Percentiles rank a stretch among this genome's conserved stretches.
These are phyloP conservation scores for Phaeosphaeriaceae sp. DNA, from an alignment of 2,329 filamentous ascomycete species.

Conservation along the genomic window DNA sequence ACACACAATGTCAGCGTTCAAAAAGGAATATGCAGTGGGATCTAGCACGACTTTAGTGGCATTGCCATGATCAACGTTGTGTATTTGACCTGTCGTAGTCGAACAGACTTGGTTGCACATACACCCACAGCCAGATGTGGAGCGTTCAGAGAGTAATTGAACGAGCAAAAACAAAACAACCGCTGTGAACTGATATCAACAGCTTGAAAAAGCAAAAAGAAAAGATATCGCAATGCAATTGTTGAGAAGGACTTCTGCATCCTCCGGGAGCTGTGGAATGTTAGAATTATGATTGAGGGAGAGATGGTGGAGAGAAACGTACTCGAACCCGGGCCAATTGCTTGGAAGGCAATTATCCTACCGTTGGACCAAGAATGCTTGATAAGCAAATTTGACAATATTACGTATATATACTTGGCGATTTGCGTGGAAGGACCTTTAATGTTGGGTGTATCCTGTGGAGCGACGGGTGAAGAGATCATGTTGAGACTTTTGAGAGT, in stretches of 20 bases:
- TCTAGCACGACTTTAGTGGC: neutral
- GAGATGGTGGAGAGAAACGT: neutral
- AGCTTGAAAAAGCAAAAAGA: neutral
- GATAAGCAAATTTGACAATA: neutral
- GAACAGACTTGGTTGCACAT: too few relatives aligned
- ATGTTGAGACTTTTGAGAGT: too few relatives aligned
- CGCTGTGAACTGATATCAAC: too few relatives aligned
- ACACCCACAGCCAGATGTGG: too few relatives aligned
- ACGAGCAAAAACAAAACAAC: neutral
- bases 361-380: conserved; percentile 20
- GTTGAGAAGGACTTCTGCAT: conserved; percentile 19
- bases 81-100: too few relatives aligned
- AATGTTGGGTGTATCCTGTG: too few relatives aligned
- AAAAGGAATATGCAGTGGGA: neutral
- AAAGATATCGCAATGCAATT: conserved; percentile 7
- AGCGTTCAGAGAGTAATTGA: too few relatives aligned
- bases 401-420: neutral
- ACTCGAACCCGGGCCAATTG: conserved; percentile 28
- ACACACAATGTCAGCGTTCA: neutral
- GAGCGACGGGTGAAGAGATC: too few relatives aligned
- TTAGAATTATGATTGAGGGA: neutral
- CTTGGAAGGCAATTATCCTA: conserved; percentile 33
- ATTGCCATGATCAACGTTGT: too few relatives aligned
- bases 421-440: too few relatives aligned
- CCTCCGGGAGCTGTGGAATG: neutral